Base-by-base conservation (phyloP, 2,329 filamentous ascomycete genomes). In the Harringtonia aguacate region DNA sequence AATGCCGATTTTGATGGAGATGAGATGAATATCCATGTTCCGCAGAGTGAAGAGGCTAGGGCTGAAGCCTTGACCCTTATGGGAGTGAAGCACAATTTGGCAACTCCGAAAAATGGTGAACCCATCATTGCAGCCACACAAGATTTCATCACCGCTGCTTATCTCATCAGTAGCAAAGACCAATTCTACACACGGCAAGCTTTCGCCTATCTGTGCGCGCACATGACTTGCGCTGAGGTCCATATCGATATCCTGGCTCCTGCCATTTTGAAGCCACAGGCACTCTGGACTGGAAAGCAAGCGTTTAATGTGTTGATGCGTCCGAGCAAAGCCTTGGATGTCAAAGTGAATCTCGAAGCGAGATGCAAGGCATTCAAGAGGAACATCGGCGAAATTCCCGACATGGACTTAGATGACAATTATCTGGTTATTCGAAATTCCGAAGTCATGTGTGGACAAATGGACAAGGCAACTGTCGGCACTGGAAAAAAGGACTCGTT, bases 1-100 rank as follows among this genome's bases (percentile, higher is more conserved):
- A 98, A 98, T 55, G 92, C 92, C 45, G 92, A 98, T 75, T 98
- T 98, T 54, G 92, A 98, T 56, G 92, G 92, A 48, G 92, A 98
- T 55, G 92, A 98, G 63, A 98, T 98, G 92, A 98, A 98, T 55
- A 66, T 98, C 38, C 92, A 98, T 63, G 89, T 98, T 14, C 92
- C 92, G 3, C 92, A 98, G 60, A 97, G 90, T 0, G 92, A 98
- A 66, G 92, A 98, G 63, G 90, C 92, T 12, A 78, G 92, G 45
- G 86, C 90, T 3, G 92, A 98, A 63, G 92, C 92, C 1, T 94
- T 94, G 55, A 88, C 90, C 52, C 68, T 98, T 37, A 98, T 98
- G 92, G 92, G 92, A 34, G 89, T 98, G 44, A 95, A 95, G 65
- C 80, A 97, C 69, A 98, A 98, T 60, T 64, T 98, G 46, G 84